Evolutionary conservation across 106 monocot species (phyloP).

Genomic region (Apostasia ramifera): DNA sequence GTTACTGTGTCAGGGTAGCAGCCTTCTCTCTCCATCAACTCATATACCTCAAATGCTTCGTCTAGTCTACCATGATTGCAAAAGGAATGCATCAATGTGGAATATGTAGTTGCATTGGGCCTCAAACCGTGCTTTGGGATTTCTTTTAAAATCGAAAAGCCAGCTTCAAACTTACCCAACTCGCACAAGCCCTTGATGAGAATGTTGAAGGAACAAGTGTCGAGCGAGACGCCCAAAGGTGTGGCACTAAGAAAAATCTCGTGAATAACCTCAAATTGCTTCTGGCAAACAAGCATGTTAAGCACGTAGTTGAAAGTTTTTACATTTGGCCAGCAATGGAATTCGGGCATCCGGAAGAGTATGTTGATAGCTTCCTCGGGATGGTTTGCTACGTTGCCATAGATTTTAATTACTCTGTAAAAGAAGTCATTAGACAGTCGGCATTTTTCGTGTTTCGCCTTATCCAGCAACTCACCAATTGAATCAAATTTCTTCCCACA

Average conservation of each 20-base stretch:
- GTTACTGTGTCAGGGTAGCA: constrained; percentile 52
- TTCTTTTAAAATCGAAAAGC: constrained; percentile 67
- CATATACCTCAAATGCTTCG: constrained; percentile 64
- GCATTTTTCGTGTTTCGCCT: constrained; percentile 45
- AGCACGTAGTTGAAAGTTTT: constrained; percentile 84
- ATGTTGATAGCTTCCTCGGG: constrained; percentile 50
- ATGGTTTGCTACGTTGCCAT: constrained; percentile 55
- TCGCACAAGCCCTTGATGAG: constrained; percentile 81
- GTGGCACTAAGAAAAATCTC: constrained; percentile 57
- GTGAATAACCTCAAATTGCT: constrained; percentile 57
- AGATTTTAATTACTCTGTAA: constrained; percentile 66
- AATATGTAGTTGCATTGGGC: constrained; percentile 63
- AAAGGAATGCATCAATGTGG: constrained; percentile 68
- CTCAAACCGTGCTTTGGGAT: constrained; percentile 70
- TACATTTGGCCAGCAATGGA: constrained; percentile 63
- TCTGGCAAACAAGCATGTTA: constrained; percentile 62
- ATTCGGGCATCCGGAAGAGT: constrained; percentile 63
- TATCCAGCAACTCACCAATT: constrained; percentile 46
- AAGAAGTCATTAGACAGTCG: constrained; percentile 76
- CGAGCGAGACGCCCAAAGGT: constrained; percentile 47
- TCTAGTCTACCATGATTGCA: constrained; percentile 45
- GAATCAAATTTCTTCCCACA: constrained; percentile 32
- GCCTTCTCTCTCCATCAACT: constrained; percentile 52
- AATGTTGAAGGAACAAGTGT: constrained; percentile 94
- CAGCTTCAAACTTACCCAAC: constrained; percentile 48